Conservation (phyloP, 257 asterid genomes). For the Capsicum chinense region DNA sequence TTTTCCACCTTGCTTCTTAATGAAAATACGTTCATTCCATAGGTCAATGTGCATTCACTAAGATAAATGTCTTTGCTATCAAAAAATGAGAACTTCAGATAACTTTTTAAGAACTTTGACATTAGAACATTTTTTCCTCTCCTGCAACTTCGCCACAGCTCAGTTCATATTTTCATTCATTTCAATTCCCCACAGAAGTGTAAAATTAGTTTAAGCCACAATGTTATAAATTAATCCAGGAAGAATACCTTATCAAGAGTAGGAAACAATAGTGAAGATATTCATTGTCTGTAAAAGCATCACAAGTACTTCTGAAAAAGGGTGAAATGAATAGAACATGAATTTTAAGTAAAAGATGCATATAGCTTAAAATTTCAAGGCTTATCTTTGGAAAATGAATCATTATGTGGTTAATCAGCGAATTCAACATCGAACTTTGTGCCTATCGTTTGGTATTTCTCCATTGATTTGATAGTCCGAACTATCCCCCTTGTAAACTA, state of each 20-base stretch:
- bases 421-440: too few relatives aligned
- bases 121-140: constrained; percentile 78
- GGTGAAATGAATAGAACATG: not conserved
- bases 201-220: constrained; percentile 80
- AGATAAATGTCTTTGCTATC: constrained; percentile 68
- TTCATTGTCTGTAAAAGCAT: not conserved
- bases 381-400: too few relatives aligned
- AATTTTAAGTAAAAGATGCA: too few relatives aligned
- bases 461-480: too few relatives aligned
- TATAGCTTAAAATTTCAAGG: too few relatives aligned
- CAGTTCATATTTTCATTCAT: constrained; percentile 88
- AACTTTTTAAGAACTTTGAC: constrained; percentile 81
- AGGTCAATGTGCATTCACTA: constrained; percentile 89
- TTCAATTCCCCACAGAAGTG: constrained; percentile 85
- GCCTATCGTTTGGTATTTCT: too few relatives aligned
- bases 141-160: constrained; percentile 79
- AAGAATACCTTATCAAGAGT: constrained; percentile 79
- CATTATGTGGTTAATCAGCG: too few relatives aligned
- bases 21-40: constrained; percentile 89
- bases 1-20: constrained; percentile 80
- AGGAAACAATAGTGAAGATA: constrained; percentile 74
- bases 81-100: constrained; percentile 85
- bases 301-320: not conserved
- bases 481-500: too few relatives aligned
- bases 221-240: constrained; percentile 70